A percentile compares a stretch with the other conserved stretches of the same genome.
Evolutionary conservation across 805 yeast species (phyloP).

Genomic region (Zygoascus tannicola): DNA sequence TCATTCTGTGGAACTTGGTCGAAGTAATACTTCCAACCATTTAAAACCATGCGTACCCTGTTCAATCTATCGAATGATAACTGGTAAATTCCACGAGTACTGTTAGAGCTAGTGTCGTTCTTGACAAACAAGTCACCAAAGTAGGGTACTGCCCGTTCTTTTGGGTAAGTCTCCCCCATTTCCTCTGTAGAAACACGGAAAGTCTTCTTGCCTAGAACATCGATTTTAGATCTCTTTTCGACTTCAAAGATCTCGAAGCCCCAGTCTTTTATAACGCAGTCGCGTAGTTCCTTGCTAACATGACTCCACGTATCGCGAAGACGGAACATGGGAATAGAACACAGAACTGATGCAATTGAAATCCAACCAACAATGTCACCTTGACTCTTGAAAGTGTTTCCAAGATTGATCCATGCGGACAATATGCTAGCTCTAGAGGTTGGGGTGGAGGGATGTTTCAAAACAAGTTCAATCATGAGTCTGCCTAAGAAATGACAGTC

Average conservation of each 20-base stretch:
- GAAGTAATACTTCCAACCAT: constrained; percentile 74
- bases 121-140: constrained; percentile 75
- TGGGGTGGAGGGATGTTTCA: constrained; percentile 27
- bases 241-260: constrained; percentile 86
- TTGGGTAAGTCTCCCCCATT: constrained; percentile 65
- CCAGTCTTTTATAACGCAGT: constrained; percentile 71
- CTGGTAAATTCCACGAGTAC: constrained; percentile 28
- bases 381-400: constrained; percentile 59
- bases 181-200: constrained; percentile 49
- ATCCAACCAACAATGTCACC: constrained; percentile 96
- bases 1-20: constrained; percentile 38
- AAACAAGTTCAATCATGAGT: constrained; percentile 58
- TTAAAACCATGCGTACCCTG: constrained; percentile 61
- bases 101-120: constrained; percentile 10
- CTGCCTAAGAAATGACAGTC: constrained; percentile 75
- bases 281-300: constrained; percentile 51
- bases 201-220: constrained; percentile 43
- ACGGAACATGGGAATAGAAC: constrained; percentile 75
- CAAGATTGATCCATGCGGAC: constrained; percentile 79
- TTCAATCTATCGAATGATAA: constrained; percentile 59
- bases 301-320: constrained; percentile 64
- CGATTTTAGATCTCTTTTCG: constrained; percentile 60
- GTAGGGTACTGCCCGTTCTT: constrained; percentile 74
- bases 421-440: constrained; percentile 49
- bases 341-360: constrained; percentile 73